Conservation (phyloP, 2,329 filamentous ascomycete species). For the Phyllosticta capitalensis region DNA sequence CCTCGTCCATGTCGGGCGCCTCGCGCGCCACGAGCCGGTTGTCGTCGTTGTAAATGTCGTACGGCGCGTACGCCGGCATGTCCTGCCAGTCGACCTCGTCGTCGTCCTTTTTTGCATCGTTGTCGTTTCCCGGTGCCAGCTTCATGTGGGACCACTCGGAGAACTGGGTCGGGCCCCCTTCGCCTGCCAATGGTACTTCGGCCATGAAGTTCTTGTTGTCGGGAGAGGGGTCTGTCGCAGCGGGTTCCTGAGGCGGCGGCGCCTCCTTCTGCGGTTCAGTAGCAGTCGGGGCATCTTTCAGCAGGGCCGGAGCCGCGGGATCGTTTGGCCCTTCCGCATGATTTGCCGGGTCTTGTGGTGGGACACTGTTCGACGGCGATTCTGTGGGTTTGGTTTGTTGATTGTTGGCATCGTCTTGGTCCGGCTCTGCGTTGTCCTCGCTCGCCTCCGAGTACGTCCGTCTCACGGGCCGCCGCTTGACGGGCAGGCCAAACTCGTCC, state of each 20-base stretch:
- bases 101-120: constrained; percentile 43
- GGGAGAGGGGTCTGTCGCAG: constrained; percentile 2
- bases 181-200: neutral
- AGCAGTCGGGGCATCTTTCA: constrained; percentile 9
- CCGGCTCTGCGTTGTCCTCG: constrained; percentile 14
- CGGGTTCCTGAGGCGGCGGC: constrained; percentile 13
- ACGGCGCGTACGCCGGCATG: constrained; percentile 88
- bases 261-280: constrained; percentile 11
- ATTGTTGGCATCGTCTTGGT: neutral
- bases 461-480: constrained; percentile 32
- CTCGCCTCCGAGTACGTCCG: constrained; percentile 22
- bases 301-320: neutral
- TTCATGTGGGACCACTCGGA: constrained; percentile 93
- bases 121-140: constrained; percentile 41
- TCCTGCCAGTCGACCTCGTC: constrained; percentile 75
- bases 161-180: constrained; percentile 21
- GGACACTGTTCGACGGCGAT: constrained; percentile 13
- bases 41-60: constrained; percentile 93
- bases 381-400: neutral
- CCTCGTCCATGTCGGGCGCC: constrained; percentile 58
- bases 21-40: constrained; percentile 79
- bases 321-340: neutral
- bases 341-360: neutral
- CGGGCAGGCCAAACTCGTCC: constrained; percentile 64
- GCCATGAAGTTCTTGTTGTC: neutral